Evolutionary conservation across 164 flowering plant species (phyloP).

Genomic region (Sextonia rubra): DNA sequence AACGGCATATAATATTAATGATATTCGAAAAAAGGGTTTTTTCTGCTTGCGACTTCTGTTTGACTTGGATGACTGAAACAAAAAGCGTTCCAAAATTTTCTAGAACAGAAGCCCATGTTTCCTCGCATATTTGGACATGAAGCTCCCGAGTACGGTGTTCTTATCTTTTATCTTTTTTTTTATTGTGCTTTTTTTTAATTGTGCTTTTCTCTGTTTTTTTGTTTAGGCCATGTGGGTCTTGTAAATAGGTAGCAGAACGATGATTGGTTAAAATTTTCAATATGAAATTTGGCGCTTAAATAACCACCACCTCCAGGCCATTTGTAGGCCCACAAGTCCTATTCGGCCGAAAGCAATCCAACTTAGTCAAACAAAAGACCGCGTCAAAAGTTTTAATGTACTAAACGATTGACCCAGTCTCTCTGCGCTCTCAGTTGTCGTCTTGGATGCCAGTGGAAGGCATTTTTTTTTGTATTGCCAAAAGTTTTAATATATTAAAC

Average conservation of each 20-base stretch:
- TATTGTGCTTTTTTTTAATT: neutral
- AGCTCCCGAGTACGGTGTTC: conserved; percentile 40
- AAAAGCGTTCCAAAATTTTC: neutral
- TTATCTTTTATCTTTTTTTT: neutral
- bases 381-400: no score
- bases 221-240: neutral
- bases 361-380: no score
- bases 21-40: neutral
- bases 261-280: neutral
- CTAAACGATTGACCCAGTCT: no score
- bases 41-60: neutral
- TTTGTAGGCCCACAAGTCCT: no score
- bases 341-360: no score
- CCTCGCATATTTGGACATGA: conserved; percentile 56
- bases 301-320: no score
- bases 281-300: neutral
- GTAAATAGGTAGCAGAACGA: no score
- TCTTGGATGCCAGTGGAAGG: no score
- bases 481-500: no score
- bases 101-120: conserved; percentile 48
- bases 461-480: no score
- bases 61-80: neutral
- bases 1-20: no score
- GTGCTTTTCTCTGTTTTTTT: neutral
- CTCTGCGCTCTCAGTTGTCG: no score